phyloP scores from a whole-genome alignment of 768 basidiomycete species.

The Floccularia luteovirens region DNA sequence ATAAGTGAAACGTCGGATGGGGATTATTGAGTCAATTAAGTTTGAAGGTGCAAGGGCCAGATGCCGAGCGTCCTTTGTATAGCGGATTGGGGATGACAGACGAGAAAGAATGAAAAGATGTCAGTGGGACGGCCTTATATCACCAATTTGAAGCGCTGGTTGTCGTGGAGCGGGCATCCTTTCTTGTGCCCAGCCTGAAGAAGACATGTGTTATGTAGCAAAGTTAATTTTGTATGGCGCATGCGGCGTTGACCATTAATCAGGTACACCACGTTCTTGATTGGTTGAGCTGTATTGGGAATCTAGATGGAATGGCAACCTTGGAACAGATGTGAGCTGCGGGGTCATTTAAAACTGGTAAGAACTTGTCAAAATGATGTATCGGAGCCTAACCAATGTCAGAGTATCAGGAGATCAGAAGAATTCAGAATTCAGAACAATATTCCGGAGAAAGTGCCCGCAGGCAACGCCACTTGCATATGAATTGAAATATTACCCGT shows the following conservation, averaged over 20 bases:
- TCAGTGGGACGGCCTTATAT: constrained; percentile 16
- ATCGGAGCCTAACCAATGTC: too few relatives aligned
- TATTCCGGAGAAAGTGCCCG: too few relatives aligned
- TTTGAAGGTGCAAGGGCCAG: too few relatives aligned
- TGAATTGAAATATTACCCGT: too few relatives aligned
- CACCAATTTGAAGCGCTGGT: constrained; percentile 11
- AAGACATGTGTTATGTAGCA: constrained; percentile 20
- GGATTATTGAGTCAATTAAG: too few relatives aligned
- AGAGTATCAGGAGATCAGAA: too few relatives aligned
- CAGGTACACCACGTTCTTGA: constrained; percentile 22
- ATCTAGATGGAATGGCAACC: constrained; percentile 1
- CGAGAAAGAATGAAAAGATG: constrained; percentile 10
- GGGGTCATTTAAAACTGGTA: too few relatives aligned
- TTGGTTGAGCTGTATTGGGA: constrained; percentile 6
- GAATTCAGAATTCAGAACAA: too few relatives aligned
- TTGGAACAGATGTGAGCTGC: neutral
- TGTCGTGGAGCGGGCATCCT: constrained; percentile 14
- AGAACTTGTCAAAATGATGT: too few relatives aligned
- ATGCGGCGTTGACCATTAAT: constrained; percentile 20
- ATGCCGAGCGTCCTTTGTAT: too few relatives aligned
- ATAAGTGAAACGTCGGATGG: too few relatives aligned
- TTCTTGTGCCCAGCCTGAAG: constrained; percentile 18
- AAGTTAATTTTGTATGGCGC: constrained; percentile 17
- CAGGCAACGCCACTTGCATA: too few relatives aligned
- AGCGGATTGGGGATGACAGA: constrained; percentile 4